A percentile compares a stretch with the other conserved stretches of the same genome.
Conservation (phyloP, 768 basidiomycete species). For the Daedalea quercina region DNA sequence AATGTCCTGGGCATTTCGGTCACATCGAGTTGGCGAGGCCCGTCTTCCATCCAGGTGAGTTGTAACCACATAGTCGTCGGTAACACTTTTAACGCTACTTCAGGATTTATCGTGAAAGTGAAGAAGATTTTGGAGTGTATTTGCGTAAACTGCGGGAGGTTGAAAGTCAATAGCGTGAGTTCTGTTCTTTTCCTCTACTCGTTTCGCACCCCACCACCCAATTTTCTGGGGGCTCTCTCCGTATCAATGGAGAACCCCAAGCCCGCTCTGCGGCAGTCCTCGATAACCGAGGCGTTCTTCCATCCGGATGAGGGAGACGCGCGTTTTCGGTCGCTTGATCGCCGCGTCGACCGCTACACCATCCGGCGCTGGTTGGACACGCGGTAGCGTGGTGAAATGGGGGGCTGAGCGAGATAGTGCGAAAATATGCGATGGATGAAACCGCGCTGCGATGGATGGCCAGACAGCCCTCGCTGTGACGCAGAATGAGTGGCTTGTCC, state of each 20-base stretch:
- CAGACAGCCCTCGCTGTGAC: slow-evolving; percentile 59
- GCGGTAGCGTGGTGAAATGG: slow-evolving; percentile 92
- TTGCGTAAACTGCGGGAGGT: slow-evolving; percentile 96
- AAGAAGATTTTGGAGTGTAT: slow-evolving; percentile 99
- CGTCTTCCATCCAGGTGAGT: slow-evolving; percentile 93
- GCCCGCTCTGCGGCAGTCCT: slow-evolving; percentile 75
- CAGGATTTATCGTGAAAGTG: slow-evolving; percentile 96
- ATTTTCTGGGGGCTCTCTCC: slow-evolving; percentile 99
- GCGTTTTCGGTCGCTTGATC: slow-evolving; percentile 95
- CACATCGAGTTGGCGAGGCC: slow-evolving; percentile 96
- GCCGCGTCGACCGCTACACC: slow-evolving; percentile 69
- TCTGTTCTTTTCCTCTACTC: slow-evolving; percentile 73
- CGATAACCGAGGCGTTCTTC: slow-evolving; percentile 81
- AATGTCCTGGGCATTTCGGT: slow-evolving; percentile 99
- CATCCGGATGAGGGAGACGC: slow-evolving; percentile 67
- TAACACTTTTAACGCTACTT: not conserved
- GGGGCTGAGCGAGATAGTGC: slow-evolving; percentile 95
- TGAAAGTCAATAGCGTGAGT: slow-evolving; percentile 98
- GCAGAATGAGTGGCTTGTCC: slow-evolving; percentile 53
- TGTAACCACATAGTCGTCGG: not conserved
- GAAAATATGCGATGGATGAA: slow-evolving; percentile 34
- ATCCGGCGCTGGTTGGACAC: slow-evolving; percentile 78
- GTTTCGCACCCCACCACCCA: slow-evolving; percentile 89
- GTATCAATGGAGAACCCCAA: slow-evolving; percentile 89
- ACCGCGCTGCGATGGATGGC: slow-evolving; percentile 35